phyloP scores from a whole-genome alignment of 2,329 filamentous ascomycete genomes.

The Neonectria neomacrospora region DNA sequence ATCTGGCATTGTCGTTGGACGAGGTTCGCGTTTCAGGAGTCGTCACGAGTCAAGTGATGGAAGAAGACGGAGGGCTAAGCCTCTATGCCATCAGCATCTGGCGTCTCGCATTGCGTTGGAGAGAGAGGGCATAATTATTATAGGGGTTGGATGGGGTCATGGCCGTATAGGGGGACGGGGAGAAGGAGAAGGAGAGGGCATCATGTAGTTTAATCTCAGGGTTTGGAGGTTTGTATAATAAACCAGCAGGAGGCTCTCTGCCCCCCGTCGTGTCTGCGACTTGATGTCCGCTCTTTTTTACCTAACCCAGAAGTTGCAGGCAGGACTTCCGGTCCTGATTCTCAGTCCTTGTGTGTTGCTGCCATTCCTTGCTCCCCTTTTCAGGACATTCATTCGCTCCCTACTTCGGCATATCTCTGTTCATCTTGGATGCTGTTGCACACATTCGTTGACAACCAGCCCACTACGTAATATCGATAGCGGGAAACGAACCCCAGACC shows the following conservation, averaged over 20 bases:
- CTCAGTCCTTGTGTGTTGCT: not conserved
- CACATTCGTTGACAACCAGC: slow-evolving; percentile 1
- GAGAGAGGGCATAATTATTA: slow-evolving; percentile 23
- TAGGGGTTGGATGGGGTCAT: slow-evolving; percentile 4
- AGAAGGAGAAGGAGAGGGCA: slow-evolving; percentile 13
- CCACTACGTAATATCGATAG: slow-evolving; percentile 18
- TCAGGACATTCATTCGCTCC: not conserved
- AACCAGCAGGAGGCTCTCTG: slow-evolving; percentile 6
- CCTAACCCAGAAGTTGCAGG: not conserved
- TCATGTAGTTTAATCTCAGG: slow-evolving; percentile 4
- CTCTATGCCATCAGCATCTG: slow-evolving; percentile 19
- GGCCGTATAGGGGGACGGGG: slow-evolving; percentile 5
- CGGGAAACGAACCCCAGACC: slow-evolving; percentile 17
- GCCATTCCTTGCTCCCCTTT: not conserved
- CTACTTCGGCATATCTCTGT: not conserved
- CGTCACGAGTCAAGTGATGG: slow-evolving; percentile 12
- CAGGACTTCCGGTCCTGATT: not conserved
- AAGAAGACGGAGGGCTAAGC: slow-evolving; percentile 12
- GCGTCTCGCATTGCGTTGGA: slow-evolving; percentile 26
- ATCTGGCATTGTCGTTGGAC: slow-evolving; percentile 14
- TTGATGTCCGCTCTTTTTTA: not conserved
- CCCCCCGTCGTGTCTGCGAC: not conserved
- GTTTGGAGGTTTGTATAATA: slow-evolving; percentile 24
- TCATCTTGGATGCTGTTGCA: not conserved
- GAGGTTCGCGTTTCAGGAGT: slow-evolving; percentile 19